Conservation (phyloP, 306 rosid species). For the Aeschynomene evenia region DNA sequence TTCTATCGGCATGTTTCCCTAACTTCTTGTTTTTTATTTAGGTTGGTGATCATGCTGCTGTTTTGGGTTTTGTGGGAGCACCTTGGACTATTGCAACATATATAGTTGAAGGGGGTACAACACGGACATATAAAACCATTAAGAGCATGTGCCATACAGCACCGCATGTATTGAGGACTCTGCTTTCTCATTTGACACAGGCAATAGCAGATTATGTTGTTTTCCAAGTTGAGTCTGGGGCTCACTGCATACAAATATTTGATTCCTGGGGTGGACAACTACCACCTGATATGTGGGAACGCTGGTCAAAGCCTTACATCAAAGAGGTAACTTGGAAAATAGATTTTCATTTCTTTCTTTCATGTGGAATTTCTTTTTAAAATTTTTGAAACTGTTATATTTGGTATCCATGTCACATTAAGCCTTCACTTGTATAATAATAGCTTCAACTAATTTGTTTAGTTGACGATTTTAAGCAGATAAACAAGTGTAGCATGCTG, state of each 20-base stretch:
- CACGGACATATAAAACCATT: slow-evolving; percentile 81
- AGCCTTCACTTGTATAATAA: not conserved
- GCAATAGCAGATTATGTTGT: slow-evolving; percentile 83
- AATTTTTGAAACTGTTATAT: not conserved
- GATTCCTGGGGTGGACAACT: slow-evolving; percentile 99
- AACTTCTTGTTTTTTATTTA: slow-evolving; percentile 31
- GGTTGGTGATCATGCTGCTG: slow-evolving; percentile 86
- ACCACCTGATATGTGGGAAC: slow-evolving; percentile 92
- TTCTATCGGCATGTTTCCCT: not conserved
- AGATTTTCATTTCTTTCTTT: not conserved
- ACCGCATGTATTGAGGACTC: slow-evolving; percentile 76
- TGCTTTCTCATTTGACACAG: slow-evolving; percentile 82
- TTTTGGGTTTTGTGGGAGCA: slow-evolving; percentile 98
- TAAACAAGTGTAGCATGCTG: not conserved
- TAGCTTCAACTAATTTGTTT: slow-evolving; percentile 13
- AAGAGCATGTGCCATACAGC: slow-evolving; percentile 97
- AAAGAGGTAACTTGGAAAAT: slow-evolving; percentile 57
- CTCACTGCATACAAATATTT: slow-evolving; percentile 94
- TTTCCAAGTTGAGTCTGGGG: slow-evolving; percentile 92
- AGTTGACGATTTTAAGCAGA: slow-evolving; percentile 1
- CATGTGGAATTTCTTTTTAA: slow-evolving; percentile 10
- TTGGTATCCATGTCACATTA: slow-evolving; percentile 18
- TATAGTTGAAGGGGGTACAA: slow-evolving; percentile 94
- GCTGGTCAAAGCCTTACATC: slow-evolving; percentile 95
- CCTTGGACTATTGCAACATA: slow-evolving; percentile 99